phyloP scores from a whole-genome alignment of 352 stramenopile genomes.

The Phytophthora lateralis region DNA sequence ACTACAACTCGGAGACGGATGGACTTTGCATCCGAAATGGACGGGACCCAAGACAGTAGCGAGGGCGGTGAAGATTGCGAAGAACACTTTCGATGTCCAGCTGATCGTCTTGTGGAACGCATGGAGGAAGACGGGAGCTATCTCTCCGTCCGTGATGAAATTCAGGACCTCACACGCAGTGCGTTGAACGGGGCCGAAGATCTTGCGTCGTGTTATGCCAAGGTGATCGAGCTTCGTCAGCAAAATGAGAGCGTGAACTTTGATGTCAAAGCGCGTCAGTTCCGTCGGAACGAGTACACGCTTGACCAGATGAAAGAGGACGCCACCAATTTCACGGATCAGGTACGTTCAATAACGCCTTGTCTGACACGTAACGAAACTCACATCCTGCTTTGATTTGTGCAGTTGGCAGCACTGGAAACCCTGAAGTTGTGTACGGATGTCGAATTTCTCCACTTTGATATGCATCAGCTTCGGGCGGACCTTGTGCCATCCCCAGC shows the following conservation, averaged over 20 bases:
- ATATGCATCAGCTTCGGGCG: constrained; percentile 43
- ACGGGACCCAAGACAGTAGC: background rate
- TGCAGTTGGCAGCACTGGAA: constrained; percentile 29
- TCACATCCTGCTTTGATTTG: background rate
- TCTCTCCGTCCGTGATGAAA: constrained; percentile 36
- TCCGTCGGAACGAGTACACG: constrained; percentile 51
- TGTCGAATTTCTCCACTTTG: constrained; percentile 56
- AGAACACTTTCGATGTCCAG: constrained; percentile 19
- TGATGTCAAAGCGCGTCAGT: constrained; percentile 44
- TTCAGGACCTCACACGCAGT: constrained; percentile 48
- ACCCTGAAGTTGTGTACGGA: constrained; percentile 16
- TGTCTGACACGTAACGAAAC: background rate
- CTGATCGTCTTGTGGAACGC: constrained; percentile 37
- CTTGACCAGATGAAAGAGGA: constrained; percentile 49
- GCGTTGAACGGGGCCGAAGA: constrained; percentile 20
- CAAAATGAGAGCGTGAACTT: constrained; percentile 59
- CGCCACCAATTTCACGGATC: constrained; percentile 37
- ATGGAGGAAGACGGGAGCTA: constrained; percentile 43
- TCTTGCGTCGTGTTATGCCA: constrained; percentile 43
- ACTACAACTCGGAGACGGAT: background rate
- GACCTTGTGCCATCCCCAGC: constrained; percentile 48
- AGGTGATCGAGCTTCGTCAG: constrained; percentile 38
- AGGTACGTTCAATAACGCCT: constrained; percentile 33
- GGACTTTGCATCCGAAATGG: background rate
- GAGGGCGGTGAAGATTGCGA: background rate